A percentile compares a stretch with the other conserved stretches of the same genome.
Evolutionary conservation across 108 stramenopile genomes (phyloP).

Genomic region (Nitzschia sp.): DNA sequence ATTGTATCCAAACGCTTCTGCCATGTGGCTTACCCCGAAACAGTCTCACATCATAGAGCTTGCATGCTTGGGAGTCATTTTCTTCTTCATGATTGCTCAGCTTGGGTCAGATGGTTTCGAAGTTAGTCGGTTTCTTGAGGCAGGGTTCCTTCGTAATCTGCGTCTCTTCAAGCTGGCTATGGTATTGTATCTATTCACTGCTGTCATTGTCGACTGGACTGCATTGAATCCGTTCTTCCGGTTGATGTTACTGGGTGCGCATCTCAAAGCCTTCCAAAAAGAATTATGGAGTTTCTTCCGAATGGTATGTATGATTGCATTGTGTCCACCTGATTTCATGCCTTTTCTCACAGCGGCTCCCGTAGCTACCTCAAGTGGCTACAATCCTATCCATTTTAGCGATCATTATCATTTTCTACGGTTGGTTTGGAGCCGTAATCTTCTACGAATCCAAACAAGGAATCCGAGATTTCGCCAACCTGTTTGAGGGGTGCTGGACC

Average conservation of each 20-base stretch:
- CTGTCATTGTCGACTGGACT: slow-evolving; percentile 12
- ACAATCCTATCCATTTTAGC: slow-evolving; percentile 45
- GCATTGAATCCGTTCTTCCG: slow-evolving; percentile 50
- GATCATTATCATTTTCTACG: slow-evolving; percentile 38
- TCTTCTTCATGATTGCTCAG: slow-evolving; percentile 33
- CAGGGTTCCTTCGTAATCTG: slow-evolving; percentile 29
- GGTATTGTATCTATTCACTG: neutral
- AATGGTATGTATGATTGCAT: slow-evolving; percentile 35
- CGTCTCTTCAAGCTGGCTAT: slow-evolving; percentile 20
- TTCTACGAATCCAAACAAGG: slow-evolving; percentile 64
- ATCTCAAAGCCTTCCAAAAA: slow-evolving; percentile 43
- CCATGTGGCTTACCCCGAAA: slow-evolving; percentile 45
- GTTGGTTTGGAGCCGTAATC: slow-evolving; percentile 65
- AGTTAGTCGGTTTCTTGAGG: slow-evolving; percentile 45
- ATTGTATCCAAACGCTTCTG: slow-evolving; percentile 60
- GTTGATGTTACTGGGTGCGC: slow-evolving; percentile 45
- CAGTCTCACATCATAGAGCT: slow-evolving; percentile 47
- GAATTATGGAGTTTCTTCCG: slow-evolving; percentile 43
- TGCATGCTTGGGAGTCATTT: slow-evolving; percentile 38
- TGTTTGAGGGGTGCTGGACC: slow-evolving; percentile 63
- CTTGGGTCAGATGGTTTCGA: slow-evolving; percentile 60
- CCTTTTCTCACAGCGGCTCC: neutral
- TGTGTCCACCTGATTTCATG: neutral
- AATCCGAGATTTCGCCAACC: slow-evolving; percentile 52
- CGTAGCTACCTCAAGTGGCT: slow-evolving; percentile 46